These are phyloP conservation scores for Cercospora berteroae DNA, from an alignment of 2,329 filamentous ascomycete genomes.

Conservation along the genomic window DNA sequence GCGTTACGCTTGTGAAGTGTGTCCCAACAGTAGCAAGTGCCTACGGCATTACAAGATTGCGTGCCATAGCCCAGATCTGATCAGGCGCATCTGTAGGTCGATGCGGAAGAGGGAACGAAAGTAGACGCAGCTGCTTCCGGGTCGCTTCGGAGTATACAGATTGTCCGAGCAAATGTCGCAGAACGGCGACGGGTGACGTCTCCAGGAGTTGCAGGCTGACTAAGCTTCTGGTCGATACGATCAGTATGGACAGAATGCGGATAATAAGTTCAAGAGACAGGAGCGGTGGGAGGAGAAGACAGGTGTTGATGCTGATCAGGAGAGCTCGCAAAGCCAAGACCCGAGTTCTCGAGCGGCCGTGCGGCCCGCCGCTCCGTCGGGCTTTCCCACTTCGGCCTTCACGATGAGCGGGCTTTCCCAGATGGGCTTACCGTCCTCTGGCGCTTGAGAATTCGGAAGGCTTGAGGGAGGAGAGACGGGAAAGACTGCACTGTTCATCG, in stretches of 20 bases:
- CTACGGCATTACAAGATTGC: not conserved
- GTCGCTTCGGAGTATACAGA: too few relatives aligned
- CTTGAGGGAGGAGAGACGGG: not conserved
- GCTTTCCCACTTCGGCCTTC: not conserved
- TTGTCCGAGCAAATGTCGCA: not conserved
- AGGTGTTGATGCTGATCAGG: not conserved
- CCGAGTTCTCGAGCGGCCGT: not conserved
- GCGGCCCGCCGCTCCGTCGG: not conserved
- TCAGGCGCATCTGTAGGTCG: not conserved
- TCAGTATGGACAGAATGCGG: not conserved
- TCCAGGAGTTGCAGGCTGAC: too few relatives aligned
- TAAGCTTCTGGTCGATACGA: not conserved
- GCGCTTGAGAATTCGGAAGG: not conserved
- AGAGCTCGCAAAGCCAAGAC: not conserved
- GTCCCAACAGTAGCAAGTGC: not conserved
- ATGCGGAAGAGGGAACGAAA: not conserved
- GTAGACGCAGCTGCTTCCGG: too few relatives aligned
- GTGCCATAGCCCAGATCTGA: not conserved
- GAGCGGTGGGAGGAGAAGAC: too few relatives aligned
- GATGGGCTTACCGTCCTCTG: not conserved
- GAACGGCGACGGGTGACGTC: not conserved
- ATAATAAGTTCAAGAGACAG: not conserved
- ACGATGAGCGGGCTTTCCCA: not conserved
- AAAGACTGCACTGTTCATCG: not conserved
- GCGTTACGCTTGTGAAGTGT: not conserved